Conservation (phyloP, 805 yeast genomes). For the Monosporozyma servazzii region DNA sequence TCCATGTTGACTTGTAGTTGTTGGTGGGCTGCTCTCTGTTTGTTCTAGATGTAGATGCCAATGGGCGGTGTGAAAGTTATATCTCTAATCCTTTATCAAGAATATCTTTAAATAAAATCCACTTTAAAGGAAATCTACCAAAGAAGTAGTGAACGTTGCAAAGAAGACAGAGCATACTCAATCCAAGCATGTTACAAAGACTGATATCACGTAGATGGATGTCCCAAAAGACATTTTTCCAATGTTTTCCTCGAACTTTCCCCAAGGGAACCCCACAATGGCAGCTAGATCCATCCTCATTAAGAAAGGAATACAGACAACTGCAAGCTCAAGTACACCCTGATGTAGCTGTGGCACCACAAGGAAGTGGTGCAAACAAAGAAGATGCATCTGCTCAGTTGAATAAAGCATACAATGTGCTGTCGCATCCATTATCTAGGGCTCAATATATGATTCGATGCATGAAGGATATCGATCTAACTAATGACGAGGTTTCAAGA, state of each 20-base stretch:
- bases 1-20: conserved; percentile 5
- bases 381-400: conserved; percentile 39
- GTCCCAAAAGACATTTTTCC: not conserved
- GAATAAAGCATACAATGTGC: conserved; percentile 68
- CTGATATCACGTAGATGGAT: not conserved
- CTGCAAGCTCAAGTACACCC: conserved; percentile 79
- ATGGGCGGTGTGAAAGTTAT: not conserved
- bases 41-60: not conserved
- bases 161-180: not conserved
- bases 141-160: too few relatives aligned
- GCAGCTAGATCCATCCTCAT: conserved; percentile 40
- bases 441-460: conserved; percentile 48
- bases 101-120: not conserved
- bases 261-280: conserved; percentile 65
- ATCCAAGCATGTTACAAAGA: not conserved
- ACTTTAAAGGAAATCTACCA: not conserved
- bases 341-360: conserved; percentile 39
- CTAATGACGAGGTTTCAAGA: conserved; percentile 47
- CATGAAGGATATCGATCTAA: conserved; percentile 43
- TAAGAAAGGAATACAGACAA: conserved; percentile 66
- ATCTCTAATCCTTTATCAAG: not conserved
- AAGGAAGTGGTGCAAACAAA: conserved; percentile 6
- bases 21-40: not conserved
- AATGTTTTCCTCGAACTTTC: conserved; percentile 61
- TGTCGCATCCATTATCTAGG: conserved; percentile 61